Conservation (phyloP, 1,284 basidiomycete species). For the Hypsizygus ulmarius region DNA sequence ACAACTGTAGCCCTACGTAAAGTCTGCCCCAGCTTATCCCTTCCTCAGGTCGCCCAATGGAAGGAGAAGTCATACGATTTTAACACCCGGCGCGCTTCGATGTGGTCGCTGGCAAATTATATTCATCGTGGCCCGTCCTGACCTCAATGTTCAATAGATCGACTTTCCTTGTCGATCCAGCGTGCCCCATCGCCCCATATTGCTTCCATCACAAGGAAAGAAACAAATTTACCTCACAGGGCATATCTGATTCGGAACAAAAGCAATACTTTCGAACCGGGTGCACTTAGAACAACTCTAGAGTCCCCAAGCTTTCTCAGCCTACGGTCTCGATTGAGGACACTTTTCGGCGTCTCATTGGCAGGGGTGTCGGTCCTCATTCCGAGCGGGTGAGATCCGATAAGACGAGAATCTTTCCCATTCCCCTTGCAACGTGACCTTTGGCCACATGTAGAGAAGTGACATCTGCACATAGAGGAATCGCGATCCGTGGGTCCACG, state of each 20-base stretch:
- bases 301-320: neutral
- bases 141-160: neutral
- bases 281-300: neutral
- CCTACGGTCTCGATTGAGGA: neutral
- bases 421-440: neutral
- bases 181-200: neutral
- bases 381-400: slow-evolving; percentile 12
- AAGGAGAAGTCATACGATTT: neutral
- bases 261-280: neutral
- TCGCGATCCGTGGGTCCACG: slow-evolving; percentile 1
- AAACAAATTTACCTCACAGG: neutral
- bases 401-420: neutral
- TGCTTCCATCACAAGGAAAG: neutral
- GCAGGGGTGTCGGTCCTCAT: neutral
- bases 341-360: neutral
- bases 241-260: slow-evolving; percentile 1
- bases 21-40: too few relatives aligned
- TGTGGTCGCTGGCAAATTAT: too few relatives aligned
- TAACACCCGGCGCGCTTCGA: neutral
- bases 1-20: too few relatives aligned
- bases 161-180: neutral
- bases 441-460: neutral
- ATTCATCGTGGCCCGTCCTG: too few relatives aligned
- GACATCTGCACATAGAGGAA: neutral
- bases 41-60: neutral